Evolutionary conservation across 176 grass and related monocot genomes (phyloP), one percentile per base, ranked within the genome.

Genomic region (Secale cereale): DNA sequence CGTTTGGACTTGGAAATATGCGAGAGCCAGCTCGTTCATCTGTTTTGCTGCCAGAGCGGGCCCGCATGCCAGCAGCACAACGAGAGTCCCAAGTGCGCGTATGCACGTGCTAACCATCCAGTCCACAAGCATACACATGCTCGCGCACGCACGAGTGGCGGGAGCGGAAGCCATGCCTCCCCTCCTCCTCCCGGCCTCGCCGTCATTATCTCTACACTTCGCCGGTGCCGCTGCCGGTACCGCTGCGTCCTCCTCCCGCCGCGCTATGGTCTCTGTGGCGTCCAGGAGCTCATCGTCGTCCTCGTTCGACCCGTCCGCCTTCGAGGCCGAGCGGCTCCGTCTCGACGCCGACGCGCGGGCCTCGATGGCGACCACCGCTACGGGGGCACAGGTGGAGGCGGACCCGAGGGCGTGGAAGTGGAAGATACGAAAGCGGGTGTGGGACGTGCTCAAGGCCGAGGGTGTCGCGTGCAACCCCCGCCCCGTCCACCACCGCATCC

Each of bases 401-500:
- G 89, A 89, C 37, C 87, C 84, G 59, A 88, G 78, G 70, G 87
- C 88, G 68, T 98, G 96, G 96, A 98, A 98, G 89, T 98, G 93
- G 96, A 79, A 35, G 77, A 95, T 95, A 78, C 60, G 96, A 40
- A 94, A 91, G 83, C 41, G 86, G 54, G 87, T 94, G 19, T 98
- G 96, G 96, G 93, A 95, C 77, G 27, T 82, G 61, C 87, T 98
- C 78, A 93, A 98, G 84, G 83, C 91, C 2, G 89, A 95, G 45
- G 89, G 88, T 26, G 63, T 95, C 16, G 91, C 91, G 45, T 86
- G 91, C 19, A 91, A 92, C 75, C 96, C 96, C 50, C 93, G 89
- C 16, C 93, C 96, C 20, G 93, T 95, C 48, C 96, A 98, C 88
- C 96, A 98, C 86, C 96, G 91, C 63, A 98, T 98, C 81, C 93